A percentile compares a stretch with the other conserved stretches of the same genome.
These are phyloP conservation scores for Rhodomyrtus psidioides DNA, from an alignment of 441 rosid species.

Conservation along the genomic window DNA sequence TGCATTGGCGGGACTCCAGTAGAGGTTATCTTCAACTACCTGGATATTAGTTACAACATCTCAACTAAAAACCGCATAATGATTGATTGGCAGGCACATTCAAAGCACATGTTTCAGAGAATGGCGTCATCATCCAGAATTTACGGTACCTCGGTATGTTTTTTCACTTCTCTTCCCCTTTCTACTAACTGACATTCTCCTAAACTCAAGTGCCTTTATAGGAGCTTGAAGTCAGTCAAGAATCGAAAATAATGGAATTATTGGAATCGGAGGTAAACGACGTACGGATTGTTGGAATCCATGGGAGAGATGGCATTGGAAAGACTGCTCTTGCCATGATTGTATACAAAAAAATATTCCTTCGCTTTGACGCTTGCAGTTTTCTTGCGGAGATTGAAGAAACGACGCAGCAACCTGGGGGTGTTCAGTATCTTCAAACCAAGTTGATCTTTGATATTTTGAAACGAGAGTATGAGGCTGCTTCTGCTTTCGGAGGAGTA, in stretches of 20 bases:
- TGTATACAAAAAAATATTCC: neutral
- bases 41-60: neutral
- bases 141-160: neutral
- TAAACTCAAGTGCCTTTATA: neutral
- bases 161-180: neutral
- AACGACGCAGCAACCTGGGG: neutral
- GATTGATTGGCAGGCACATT: neutral
- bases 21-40: neutral
- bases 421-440: neutral
- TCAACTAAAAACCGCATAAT: neutral
- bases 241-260: accelerated
- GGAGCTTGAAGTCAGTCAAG: neutral
- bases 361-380: neutral
- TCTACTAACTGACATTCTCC: neutral
- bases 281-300: neutral
- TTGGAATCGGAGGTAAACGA: accelerated
- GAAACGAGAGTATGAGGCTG: neutral
- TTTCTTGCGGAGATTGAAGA: neutral
- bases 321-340: neutral
- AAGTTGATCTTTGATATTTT: neutral
- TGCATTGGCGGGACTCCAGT: neutral
- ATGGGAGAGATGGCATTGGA: neutral
- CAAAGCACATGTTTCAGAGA: neutral
- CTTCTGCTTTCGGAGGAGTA: neutral
- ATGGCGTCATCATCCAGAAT: neutral